Conservation (phyloP, 768 basidiomycete species). For the Tephrocybe sp. region DNA sequence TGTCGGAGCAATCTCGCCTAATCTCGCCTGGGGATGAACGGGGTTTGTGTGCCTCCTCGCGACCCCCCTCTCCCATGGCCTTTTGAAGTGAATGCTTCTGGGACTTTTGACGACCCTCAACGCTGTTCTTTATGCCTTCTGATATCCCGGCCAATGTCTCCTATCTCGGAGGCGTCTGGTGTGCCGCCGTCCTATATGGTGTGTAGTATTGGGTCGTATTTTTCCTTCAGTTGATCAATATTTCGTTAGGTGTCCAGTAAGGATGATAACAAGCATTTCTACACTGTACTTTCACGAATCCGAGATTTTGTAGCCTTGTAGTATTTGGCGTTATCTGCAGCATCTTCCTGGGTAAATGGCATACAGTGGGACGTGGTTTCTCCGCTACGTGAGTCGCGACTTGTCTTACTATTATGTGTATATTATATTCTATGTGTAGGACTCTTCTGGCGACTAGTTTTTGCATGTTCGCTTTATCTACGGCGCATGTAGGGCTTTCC, state of each 20-base stretch:
- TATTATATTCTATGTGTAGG: background rate
- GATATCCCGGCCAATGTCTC: conserved; percentile 28
- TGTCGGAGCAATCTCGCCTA: no score
- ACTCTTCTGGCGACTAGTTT: no score
- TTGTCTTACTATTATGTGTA: background rate
- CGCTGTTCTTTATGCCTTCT: conserved; percentile 17
- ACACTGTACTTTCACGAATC: no score
- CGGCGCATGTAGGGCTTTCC: no score
- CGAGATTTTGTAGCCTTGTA: conserved; percentile 17
- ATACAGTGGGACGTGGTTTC: conserved; percentile 19
- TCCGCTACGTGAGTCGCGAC: conserved; percentile 11
- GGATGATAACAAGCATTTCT: background rate
- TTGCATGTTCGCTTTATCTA: no score
- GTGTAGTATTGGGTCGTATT: background rate
- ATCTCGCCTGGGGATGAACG: no score
- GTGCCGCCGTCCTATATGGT: conserved; percentile 29
- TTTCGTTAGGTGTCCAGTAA: conserved; percentile 24
- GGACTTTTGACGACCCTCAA: no score
- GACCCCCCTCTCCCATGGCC: no score
- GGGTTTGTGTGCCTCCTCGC: no score
- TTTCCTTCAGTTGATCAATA: no score
- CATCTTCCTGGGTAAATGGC: conserved; percentile 18
- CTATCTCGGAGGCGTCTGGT: conserved; percentile 29
- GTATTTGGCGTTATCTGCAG: conserved; percentile 24
- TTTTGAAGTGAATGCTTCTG: no score